Conservation (phyloP, 805 yeast species). For the Metschnikowia arizonensis region DNA sequence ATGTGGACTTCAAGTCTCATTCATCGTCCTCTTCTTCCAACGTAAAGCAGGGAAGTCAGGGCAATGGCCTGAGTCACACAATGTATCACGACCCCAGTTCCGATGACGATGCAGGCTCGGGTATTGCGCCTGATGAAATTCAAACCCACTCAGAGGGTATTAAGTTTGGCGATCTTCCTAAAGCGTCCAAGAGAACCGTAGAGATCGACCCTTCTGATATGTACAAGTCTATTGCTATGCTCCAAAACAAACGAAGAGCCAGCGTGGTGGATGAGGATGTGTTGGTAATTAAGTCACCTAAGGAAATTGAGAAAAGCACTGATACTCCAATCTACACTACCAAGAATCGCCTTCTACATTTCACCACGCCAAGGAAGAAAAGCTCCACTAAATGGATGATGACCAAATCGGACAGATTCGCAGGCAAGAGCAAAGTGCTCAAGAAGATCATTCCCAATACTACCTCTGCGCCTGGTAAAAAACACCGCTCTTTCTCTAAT, state of each 20-base stretch:
- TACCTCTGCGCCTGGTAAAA: conserved; percentile 6
- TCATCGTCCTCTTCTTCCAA: conserved; percentile 13
- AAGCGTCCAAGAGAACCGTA: conserved; percentile 42
- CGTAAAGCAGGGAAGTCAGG: conserved; percentile 8
- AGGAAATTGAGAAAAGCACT: conserved; percentile 51
- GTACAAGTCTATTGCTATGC: conserved; percentile 76
- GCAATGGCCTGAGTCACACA: conserved; percentile 18
- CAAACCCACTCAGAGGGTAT: conserved; percentile 32
- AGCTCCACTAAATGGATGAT: conserved; percentile 11
- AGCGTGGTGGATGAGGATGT: conserved; percentile 61
- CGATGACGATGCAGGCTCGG: conserved; percentile 18
- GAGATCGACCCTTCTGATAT: conserved; percentile 74
- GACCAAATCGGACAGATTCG: conserved; percentile 5
- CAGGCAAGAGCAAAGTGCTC: conserved; percentile 21
- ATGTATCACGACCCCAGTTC: conserved; percentile 45
- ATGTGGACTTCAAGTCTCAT: neutral
- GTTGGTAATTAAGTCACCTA: conserved; percentile 70
- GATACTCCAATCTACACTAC: conserved; percentile 35
- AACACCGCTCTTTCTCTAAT: neutral
- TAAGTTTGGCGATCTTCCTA: conserved; percentile 58
- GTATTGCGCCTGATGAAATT: neutral
- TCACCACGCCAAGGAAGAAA: conserved; percentile 4
- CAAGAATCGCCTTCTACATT: conserved; percentile 12
- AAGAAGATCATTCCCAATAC: conserved; percentile 24
- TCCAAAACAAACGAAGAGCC: conserved; percentile 47